A percentile compares a stretch with the other conserved stretches of the same genome.
Conservation (phyloP, 2,329 filamentous ascomycete genomes). For the Tolypocladium album region DNA sequence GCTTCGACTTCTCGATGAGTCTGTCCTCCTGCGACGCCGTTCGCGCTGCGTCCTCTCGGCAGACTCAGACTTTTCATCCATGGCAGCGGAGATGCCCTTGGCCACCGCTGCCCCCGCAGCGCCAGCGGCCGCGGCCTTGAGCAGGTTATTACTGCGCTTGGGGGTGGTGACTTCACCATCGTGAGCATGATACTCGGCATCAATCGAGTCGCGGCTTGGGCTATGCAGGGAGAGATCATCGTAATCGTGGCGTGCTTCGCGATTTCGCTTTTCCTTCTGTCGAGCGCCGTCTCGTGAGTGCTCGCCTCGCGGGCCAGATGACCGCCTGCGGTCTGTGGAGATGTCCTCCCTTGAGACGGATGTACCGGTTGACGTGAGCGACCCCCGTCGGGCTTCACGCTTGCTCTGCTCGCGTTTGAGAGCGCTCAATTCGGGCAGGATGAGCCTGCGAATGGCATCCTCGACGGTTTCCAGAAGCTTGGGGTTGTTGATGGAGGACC, state of each 20-base stretch:
- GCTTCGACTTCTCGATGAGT: conserved; percentile 33
- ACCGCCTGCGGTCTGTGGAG: conserved; percentile 51
- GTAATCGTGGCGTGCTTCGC: conserved; percentile 45
- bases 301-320: conserved; percentile 43
- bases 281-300: conserved; percentile 41
- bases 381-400: conserved; percentile 58
- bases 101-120: conserved; percentile 27
- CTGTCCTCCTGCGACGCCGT: conserved; percentile 40
- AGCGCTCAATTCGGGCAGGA: conserved; percentile 83
- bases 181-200: conserved; percentile 20
- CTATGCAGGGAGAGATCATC: conserved; percentile 38
- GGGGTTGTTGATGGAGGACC: conserved; percentile 82
- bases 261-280: conserved; percentile 33
- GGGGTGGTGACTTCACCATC: conserved; percentile 34
- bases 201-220: conserved; percentile 35
- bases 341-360: conserved; percentile 43
- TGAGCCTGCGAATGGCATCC: conserved; percentile 81
- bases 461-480: conserved; percentile 86
- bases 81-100: conserved; percentile 21
- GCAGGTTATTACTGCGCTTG: conserved; percentile 29
- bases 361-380: conserved; percentile 45
- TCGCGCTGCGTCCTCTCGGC: conserved; percentile 41
- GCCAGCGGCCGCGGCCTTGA: conserved; percentile 34
- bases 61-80: conserved; percentile 29
- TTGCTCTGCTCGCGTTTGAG: conserved; percentile 84